These are phyloP conservation scores for Thielaviopsis punctulata DNA, from an alignment of 2,329 filamentous ascomycete genomes.

Conservation along the genomic window DNA sequence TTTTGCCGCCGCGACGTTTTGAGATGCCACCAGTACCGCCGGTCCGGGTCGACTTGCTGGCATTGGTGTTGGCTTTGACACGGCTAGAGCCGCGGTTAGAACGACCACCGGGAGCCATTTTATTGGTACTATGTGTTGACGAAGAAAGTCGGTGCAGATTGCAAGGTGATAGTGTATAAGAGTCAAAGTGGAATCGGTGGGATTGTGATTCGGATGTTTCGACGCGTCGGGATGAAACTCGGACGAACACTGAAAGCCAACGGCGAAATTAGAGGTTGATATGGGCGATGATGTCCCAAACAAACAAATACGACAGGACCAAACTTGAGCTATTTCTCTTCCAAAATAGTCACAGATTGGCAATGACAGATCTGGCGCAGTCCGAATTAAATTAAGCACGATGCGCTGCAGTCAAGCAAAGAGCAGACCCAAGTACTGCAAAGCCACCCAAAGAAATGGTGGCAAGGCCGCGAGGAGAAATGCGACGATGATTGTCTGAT, in stretches of 20 bases:
- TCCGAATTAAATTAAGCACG: neutral
- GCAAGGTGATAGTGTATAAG: neutral
- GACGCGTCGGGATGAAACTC: neutral
- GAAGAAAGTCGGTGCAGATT: neutral
- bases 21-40: conserved; percentile 28
- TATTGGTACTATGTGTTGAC: conserved; percentile 7
- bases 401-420: neutral
- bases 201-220: neutral
- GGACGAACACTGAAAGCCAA: neutral
- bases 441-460: neutral
- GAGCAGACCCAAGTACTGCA: neutral
- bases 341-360: neutral
- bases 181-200: neutral
- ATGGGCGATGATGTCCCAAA: neutral
- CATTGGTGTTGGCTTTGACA: conserved; percentile 11
- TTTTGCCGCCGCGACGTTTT: conserved; percentile 28
- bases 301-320: neutral
- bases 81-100: conserved; percentile 11
- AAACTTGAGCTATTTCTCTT: neutral
- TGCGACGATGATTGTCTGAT: neutral
- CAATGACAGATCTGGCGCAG: neutral
- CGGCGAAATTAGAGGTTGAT: neutral
- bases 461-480: neutral
- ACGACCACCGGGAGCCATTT: conserved; percentile 12
- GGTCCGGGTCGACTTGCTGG: conserved; percentile 12